These are phyloP conservation scores for Phialemoniopsis sp. DNA, from an alignment of 2,329 filamentous ascomycete genomes.

Conservation along the genomic window DNA sequence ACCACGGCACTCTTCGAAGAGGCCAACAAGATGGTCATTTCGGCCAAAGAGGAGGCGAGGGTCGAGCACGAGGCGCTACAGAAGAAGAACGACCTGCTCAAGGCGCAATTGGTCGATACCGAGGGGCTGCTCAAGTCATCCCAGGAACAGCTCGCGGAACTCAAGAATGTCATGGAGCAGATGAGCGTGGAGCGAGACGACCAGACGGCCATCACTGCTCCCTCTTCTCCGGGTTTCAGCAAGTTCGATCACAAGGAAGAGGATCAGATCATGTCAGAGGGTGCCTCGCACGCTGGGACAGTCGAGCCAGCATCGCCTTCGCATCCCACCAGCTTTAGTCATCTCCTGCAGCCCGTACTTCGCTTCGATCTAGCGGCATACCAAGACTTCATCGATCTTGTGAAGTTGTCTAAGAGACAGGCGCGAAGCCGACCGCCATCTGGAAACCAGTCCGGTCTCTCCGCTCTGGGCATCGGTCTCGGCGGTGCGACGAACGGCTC, in stretches of 20 bases:
- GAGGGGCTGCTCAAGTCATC: slow-evolving; percentile 83
- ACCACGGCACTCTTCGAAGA: slow-evolving; percentile 96
- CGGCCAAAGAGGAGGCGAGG: slow-evolving; percentile 83
- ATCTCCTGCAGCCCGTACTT: slow-evolving; percentile 78
- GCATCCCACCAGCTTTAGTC: slow-evolving; percentile 68
- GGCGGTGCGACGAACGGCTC: slow-evolving; percentile 50
- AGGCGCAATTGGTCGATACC: slow-evolving; percentile 79
- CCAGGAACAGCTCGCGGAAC: slow-evolving; percentile 85
- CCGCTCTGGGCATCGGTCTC: slow-evolving; percentile 37
- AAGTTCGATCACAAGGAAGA: slow-evolving; percentile 60
- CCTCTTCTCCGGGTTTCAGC: slow-evolving; percentile 74
- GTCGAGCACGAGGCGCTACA: slow-evolving; percentile 77
- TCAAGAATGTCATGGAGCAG: slow-evolving; percentile 89
- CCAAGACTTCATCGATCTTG: slow-evolving; percentile 77
- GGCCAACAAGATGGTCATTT: slow-evolving; percentile 96
- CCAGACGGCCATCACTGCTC: slow-evolving; percentile 65
- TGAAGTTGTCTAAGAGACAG: slow-evolving; percentile 61
- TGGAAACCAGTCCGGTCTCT: slow-evolving; percentile 53
- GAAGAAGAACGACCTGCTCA: slow-evolving; percentile 83
- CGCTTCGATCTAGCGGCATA: slow-evolving; percentile 78
- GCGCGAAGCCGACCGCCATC: slow-evolving; percentile 62
- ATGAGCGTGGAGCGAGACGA: slow-evolving; percentile 75
- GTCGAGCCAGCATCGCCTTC: slow-evolving; percentile 45
- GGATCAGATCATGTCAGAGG: slow-evolving; percentile 28
- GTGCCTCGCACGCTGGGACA: slow-evolving; percentile 15